Evolutionary conservation across 108 stramenopile genomes (phyloP), one percentile per base, ranked within the genome.

Genomic region (Skeletonema potamos): DNA sequence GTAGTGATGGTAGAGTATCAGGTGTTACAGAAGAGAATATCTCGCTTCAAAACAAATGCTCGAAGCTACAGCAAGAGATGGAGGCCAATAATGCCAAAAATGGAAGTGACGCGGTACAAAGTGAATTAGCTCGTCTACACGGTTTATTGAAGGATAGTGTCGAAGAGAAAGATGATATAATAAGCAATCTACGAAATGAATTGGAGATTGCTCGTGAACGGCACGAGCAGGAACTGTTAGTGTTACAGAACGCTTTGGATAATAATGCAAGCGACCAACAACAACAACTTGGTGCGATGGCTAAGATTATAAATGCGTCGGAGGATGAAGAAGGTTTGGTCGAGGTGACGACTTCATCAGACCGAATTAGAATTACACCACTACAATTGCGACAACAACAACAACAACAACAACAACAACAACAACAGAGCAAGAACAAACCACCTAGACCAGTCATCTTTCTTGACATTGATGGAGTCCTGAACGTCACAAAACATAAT

Each of bases 401-500:
- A 44, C 43, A 44, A 17, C 43, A n/a, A 34, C 7, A 34, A 34
- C 7, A 7, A 7, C 34, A 34, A 7, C 34, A 7, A n/a, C n/a
- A n/a, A n/a, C n/a, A n/a, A n/a, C n/a, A n/a, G n/a, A n/a, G n/a
- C n/a, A n/a, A n/a, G n/a, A n/a, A 17, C 43, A n/a, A 17, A 20
- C n/a, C 48, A 9, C 48, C 8, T 3, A 51, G 48, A 51, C 48
- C 48, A 51, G 62, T 80, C 27, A 61, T 80, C 54, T 80, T 80
- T 44, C 79, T 80, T 41, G 72, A 80, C 61, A 80, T 80, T 11
- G 79, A 80, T 41, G 79, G 79, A 22, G 79, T 80, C 12, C 72
- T 80, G 33, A 80, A 80, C 68, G 62, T 55, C 10, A 68, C 72
- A 17, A 80, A 68, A 41, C 79, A 80, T 39, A 72, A 51, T 27